Evolutionary conservation across 352 stramenopile species (phyloP), one percentile per base, ranked within the genome.

Genomic region (Phytophthora pistaciae): DNA sequence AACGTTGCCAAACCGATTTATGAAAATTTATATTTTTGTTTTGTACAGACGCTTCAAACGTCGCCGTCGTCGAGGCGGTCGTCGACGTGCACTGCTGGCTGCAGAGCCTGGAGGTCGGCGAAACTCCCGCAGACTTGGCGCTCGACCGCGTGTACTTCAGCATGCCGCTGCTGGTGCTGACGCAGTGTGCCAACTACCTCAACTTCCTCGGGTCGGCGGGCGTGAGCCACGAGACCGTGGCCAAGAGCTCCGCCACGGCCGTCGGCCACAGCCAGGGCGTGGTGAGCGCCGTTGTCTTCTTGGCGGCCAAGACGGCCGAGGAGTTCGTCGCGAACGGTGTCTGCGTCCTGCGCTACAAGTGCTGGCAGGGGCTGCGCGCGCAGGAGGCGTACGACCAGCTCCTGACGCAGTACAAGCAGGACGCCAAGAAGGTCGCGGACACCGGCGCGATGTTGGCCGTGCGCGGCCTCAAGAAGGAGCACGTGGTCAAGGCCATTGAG

Each of bases 151-250:
- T 90, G 14, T 80, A 82, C 62, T 88, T 90, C 57, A 96, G 88
- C 66, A 96, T 95, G 77, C 78, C 91, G 60, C 65, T 97, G 42
- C 87, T 96, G 56, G 75, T 83, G 29, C 72, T 96, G 2, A 91
- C 88, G 25, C 88, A 96, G 64, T 75, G 87, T 14, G 83, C 82
- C 60, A 95, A 94, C 71, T 96, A 95, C 68, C 57, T 94, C 4
- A 75, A 79, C 3, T 91, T 93, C 67, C 75, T 95, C 31, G 70
- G 91, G 33, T 69, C 70, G 5, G 66, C 84, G 1, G 67, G 70
- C 11, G 72, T 90, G 42, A 78, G 58, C 21, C 91, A 96, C 54
- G 84, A 93, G 58, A 82, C 75, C 18, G 60, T 94, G 20, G 29
- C 94, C 20, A 70, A 77, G 48, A 77, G 68, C 57, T 68, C 87